Evolutionary conservation across 2,329 filamentous ascomycete species (phyloP).

Genomic region (Sordariomycetes sp.): DNA sequence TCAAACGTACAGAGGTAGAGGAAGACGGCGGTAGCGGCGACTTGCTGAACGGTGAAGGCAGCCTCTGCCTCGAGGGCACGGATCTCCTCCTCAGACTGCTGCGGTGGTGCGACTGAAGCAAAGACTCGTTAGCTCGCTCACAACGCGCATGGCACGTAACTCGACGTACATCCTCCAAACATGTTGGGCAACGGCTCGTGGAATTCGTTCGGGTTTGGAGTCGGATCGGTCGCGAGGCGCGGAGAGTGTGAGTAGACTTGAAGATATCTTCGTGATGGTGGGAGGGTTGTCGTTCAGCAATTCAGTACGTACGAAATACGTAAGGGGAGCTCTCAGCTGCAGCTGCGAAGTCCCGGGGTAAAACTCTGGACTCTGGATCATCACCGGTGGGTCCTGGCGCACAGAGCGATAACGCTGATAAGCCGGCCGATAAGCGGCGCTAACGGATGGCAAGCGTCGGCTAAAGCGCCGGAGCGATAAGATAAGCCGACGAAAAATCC

Average conservation of each 20-base stretch:
- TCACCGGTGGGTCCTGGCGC: not conserved
- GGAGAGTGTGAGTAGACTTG: too few relatives aligned
- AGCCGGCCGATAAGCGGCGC: too few relatives aligned
- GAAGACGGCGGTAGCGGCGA: constrained; percentile 54
- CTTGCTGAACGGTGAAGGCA: constrained; percentile 56
- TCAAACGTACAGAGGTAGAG: constrained; percentile 65
- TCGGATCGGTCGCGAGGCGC: too few relatives aligned
- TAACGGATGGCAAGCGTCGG: too few relatives aligned
- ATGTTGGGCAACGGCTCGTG: too few relatives aligned
- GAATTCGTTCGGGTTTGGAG: too few relatives aligned
- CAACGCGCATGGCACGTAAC: too few relatives aligned
- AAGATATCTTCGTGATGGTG: too few relatives aligned
- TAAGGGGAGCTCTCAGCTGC: not conserved
- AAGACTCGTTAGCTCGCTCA: too few relatives aligned
- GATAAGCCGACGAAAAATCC: too few relatives aligned
- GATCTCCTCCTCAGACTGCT: constrained; percentile 62
- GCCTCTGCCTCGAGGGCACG: constrained; percentile 60
- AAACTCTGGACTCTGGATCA: not conserved
- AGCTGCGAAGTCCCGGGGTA: not conserved
- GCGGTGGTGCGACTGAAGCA: constrained; percentile 54
- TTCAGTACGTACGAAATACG: not conserved
- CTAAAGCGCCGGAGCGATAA: too few relatives aligned
- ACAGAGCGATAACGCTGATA: not conserved
- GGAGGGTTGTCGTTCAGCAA: too few relatives aligned
- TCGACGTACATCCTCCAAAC: constrained; percentile 51